Evolutionary conservation across 2,329 filamentous ascomycete genomes (phyloP).

Genomic region (Aspergillus fischeri): DNA sequence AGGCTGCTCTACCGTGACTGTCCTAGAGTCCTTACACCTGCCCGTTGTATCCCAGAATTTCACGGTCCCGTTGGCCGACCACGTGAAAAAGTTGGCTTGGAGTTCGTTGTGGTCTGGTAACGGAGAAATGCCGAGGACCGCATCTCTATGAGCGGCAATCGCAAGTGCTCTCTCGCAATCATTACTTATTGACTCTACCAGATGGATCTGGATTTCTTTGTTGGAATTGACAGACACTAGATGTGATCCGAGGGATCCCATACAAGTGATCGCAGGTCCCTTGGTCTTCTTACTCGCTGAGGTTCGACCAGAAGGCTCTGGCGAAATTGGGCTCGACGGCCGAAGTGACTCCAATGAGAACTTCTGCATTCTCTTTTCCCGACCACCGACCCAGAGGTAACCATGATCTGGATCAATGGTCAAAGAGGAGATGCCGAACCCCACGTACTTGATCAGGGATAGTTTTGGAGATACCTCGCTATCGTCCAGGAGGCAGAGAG

Average conservation of each 20-base stretch:
- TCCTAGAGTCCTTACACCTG: conserved; percentile 58
- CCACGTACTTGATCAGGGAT: conserved; percentile 60
- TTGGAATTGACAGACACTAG: conserved; percentile 72
- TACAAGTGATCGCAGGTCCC: conserved; percentile 52
- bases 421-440: conserved; percentile 66
- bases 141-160: conserved; percentile 54
- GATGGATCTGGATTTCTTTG: conserved; percentile 63
- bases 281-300: conserved; percentile 25
- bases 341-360: conserved; percentile 41
- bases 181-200: conserved; percentile 43
- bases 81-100: conserved; percentile 77
- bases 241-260: conserved; percentile 64
- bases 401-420: conserved; percentile 54
- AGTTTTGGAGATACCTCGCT: conserved; percentile 68
- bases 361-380: conserved; percentile 53
- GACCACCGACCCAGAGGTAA: conserved; percentile 65
- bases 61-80: conserved; percentile 76
- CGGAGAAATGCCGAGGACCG: conserved; percentile 66
- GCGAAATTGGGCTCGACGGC: conserved; percentile 23
- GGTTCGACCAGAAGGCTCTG: conserved; percentile 18
- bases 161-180: conserved; percentile 32
- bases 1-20: conserved; percentile 65
- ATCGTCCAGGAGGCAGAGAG: conserved; percentile 85
- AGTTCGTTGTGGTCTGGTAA: conserved; percentile 58
- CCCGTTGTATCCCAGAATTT: conserved; percentile 80